phyloP scores from a whole-genome alignment of 2,329 filamentous ascomycete species.

The Fusarium armeniacum region DNA sequence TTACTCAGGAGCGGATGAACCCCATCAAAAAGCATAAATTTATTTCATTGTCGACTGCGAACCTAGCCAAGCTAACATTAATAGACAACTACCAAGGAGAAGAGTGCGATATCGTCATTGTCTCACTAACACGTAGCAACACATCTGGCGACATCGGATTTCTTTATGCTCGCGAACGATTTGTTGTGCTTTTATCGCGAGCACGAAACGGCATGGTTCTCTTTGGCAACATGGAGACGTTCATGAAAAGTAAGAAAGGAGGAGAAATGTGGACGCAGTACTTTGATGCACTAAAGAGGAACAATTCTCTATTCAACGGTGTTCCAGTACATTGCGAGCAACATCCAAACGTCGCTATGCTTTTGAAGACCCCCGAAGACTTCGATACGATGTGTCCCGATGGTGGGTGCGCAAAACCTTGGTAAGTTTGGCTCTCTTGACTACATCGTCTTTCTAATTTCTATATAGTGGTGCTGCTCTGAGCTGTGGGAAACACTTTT shows the following conservation, averaged over 20 bases:
- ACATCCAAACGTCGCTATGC: slow-evolving; percentile 64
- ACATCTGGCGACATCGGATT: slow-evolving; percentile 75
- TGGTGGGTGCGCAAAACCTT: slow-evolving; percentile 75
- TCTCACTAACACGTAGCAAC: slow-evolving; percentile 77
- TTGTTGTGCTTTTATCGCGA: slow-evolving; percentile 79
- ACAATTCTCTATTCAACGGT: slow-evolving; percentile 69
- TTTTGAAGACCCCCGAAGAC: slow-evolving; percentile 65
- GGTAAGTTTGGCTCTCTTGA: slow-evolving; percentile 59
- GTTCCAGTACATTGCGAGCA: slow-evolving; percentile 71
- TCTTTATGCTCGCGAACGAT: slow-evolving; percentile 72
- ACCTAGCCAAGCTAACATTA: neutral
- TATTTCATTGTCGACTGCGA: rapidly evolving
- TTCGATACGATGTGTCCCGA: slow-evolving; percentile 76
- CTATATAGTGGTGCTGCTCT: slow-evolving; percentile 62
- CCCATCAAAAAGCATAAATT: neutral
- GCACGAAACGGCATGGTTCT: slow-evolving; percentile 76
- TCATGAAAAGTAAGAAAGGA: slow-evolving; percentile 65
- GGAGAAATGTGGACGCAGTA: slow-evolving; percentile 67
- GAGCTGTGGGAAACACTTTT: slow-evolving; percentile 71
- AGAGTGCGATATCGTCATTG: slow-evolving; percentile 79
- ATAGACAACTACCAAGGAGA: slow-evolving; percentile 84
- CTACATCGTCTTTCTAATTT: neutral
- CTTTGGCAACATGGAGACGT: slow-evolving; percentile 78
- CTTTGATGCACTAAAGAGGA: slow-evolving; percentile 67
- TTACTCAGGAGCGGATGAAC: neutral